These are phyloP conservation scores for Xerocomellus intermedius DNA, from an alignment of 768 basidiomycete genomes.

Conservation along the genomic window DNA sequence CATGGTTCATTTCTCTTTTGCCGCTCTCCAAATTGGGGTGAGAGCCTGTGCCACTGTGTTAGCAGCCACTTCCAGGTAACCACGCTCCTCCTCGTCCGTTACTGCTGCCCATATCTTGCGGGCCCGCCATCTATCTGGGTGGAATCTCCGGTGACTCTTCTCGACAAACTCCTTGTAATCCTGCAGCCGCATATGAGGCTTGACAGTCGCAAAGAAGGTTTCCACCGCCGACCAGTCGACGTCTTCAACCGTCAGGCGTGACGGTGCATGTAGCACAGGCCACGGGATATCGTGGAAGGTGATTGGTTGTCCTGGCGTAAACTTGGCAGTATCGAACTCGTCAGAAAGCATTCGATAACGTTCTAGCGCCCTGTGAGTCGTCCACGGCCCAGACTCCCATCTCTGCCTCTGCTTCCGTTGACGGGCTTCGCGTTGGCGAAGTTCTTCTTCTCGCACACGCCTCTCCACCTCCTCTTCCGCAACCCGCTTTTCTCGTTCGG, in stretches of 20 bases:
- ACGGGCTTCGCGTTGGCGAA: slow-evolving; percentile 39
- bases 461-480: slow-evolving; percentile 30
- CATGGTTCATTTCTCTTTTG: slow-evolving; percentile 26
- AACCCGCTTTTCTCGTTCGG: slow-evolving; percentile 23
- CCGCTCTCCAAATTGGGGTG: slow-evolving; percentile 62
- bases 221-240: slow-evolving; percentile 73
- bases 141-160: slow-evolving; percentile 72
- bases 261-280: slow-evolving; percentile 64
- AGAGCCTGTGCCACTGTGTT: slow-evolving; percentile 74
- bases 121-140: slow-evolving; percentile 78
- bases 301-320: slow-evolving; percentile 51
- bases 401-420: slow-evolving; percentile 48
- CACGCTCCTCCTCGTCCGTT: slow-evolving; percentile 53
- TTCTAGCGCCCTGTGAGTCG: slow-evolving; percentile 62
- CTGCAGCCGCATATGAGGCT: slow-evolving; percentile 50
- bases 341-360: slow-evolving; percentile 60
- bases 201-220: slow-evolving; percentile 60
- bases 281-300: slow-evolving; percentile 67
- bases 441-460: slow-evolving; percentile 34
- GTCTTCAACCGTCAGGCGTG: slow-evolving; percentile 55
- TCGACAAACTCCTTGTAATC: slow-evolving; percentile 67
- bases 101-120: slow-evolving; percentile 60
- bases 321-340: slow-evolving; percentile 62
- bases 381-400: slow-evolving; percentile 66
- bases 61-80: slow-evolving; percentile 64